Conservation (phyloP, 2,329 filamentous ascomycete species). For the Salinomyces thailandicus region DNA sequence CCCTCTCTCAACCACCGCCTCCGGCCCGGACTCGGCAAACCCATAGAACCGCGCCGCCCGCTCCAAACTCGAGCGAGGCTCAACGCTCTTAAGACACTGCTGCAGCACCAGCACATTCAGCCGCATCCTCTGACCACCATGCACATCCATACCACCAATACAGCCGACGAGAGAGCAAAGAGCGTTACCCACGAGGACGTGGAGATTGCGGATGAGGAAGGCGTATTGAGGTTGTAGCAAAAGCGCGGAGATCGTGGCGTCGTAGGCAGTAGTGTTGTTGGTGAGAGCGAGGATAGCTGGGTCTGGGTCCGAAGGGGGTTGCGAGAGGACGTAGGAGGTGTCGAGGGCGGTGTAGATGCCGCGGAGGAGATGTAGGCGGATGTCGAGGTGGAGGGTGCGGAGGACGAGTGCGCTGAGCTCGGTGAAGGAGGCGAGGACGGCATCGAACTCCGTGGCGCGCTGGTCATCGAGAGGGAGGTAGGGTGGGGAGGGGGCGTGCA, state of each 20-base stretch:
- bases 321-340: conserved; percentile 46
- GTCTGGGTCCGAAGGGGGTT: conserved; percentile 67
- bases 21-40: conserved; percentile 51
- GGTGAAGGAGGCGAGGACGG: conserved; percentile 71
- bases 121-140: conserved; percentile 78
- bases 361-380: conserved; percentile 74
- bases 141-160: conserved; percentile 72
- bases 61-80: conserved; percentile 55
- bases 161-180: conserved; percentile 60
- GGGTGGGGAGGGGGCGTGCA: conserved; percentile 45
- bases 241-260: conserved; percentile 66
- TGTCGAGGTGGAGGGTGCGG: conserved; percentile 77
- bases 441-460: conserved; percentile 79
- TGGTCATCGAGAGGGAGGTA: conserved; percentile 83
- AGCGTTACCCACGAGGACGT: conserved; percentile 65
- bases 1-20: conserved; percentile 29
- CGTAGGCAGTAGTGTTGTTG: conserved; percentile 72
- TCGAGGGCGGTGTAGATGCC: conserved; percentile 53
- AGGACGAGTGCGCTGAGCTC: conserved; percentile 69
- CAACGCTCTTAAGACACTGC: conserved; percentile 92
- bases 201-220: conserved; percentile 69
- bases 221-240: conserved; percentile 56
- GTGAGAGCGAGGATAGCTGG: conserved; percentile 75
- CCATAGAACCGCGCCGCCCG: conserved; percentile 58
- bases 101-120: conserved; percentile 91